Evolutionary conservation across 768 basidiomycete genomes (phyloP).

Genomic region (Lentinula edodes): DNA sequence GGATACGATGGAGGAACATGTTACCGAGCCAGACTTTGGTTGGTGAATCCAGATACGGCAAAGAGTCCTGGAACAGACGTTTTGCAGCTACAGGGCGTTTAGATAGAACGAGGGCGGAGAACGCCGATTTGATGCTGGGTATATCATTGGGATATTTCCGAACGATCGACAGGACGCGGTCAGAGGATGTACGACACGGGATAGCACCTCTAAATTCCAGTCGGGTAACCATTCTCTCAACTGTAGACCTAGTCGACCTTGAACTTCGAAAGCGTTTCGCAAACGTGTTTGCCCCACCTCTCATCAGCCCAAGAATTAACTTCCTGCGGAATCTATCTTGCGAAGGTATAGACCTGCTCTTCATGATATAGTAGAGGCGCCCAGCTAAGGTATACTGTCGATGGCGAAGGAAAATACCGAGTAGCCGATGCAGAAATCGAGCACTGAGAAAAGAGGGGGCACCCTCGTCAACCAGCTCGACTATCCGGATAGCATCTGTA

Average conservation of each 20-base stretch:
- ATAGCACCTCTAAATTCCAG: conserved; percentile 18
- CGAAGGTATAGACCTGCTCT: conserved; percentile 14
- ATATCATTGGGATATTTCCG: conserved; percentile 18
- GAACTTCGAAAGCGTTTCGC: conserved; percentile 15
- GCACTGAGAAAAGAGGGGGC: conserved; percentile 34
- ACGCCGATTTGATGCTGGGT: conserved; percentile 25
- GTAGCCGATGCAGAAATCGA: conserved; percentile 31
- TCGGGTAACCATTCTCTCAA: conserved; percentile 19
- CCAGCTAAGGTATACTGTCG: conserved; percentile 32
- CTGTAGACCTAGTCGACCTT: conserved; percentile 10
- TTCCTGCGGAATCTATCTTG: conserved; percentile 25
- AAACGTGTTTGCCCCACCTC: conserved; percentile 23
- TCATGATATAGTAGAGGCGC: conserved; percentile 21
- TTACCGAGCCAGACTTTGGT: conserved; percentile 48
- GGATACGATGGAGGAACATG: conserved; percentile 43
- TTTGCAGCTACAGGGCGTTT: conserved; percentile 40
- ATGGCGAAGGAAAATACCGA: conserved; percentile 32
- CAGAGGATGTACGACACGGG: conserved; percentile 13
- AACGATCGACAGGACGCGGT: conserved; percentile 19
- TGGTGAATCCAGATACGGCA: conserved; percentile 20
- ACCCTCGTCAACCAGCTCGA: conserved; percentile 30
- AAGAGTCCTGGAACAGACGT: conserved; percentile 28
- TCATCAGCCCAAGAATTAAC: conserved; percentile 22
- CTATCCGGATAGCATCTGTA: conserved; percentile 27
- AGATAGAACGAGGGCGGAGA: conserved; percentile 34